Evolutionary conservation across 148 eudicot genomes (phyloP).

Genomic region (Chenopodium berlandieri): DNA sequence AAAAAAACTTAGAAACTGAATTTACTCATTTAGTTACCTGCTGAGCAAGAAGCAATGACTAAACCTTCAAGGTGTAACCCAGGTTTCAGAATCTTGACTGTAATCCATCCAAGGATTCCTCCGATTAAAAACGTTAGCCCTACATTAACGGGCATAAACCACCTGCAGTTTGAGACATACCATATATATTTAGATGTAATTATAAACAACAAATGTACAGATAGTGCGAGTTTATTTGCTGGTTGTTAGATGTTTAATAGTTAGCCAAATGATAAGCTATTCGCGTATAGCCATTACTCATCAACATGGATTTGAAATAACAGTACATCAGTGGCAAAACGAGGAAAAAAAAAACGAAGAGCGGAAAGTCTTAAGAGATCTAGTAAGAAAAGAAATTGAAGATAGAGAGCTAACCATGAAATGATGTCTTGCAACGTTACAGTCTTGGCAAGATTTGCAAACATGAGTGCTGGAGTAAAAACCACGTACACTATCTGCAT

Average conservation of each 20-base stretch:
- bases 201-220: background rate
- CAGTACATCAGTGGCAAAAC: background rate
- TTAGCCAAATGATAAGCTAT: background rate
- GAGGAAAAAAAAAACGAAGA: background rate
- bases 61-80: conserved; percentile 64
- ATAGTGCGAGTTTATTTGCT: too few species aligned
- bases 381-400: background rate
- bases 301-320: background rate
- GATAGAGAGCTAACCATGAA: conserved; percentile 51
- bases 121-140: conserved; percentile 80
- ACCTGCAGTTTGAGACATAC: conserved; percentile 42
- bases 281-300: too few species aligned
- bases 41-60: conserved; percentile 61
- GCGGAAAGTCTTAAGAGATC: background rate
- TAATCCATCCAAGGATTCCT: conserved; percentile 75
- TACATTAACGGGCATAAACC: conserved; percentile 90
- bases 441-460: conserved; percentile 76
- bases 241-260: background rate
- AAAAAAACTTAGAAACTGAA: background rate
- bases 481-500: conserved; percentile 79
- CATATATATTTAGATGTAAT: background rate
- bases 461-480: conserved; percentile 75
- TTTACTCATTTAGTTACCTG: conserved; percentile 38
- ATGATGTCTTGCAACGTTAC: conserved; percentile 79
- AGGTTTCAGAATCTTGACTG: conserved; percentile 65